Evolutionary conservation across 768 basidiomycete genomes (phyloP), one percentile per base, ranked within the genome.

Genomic region (Galerina sulciceps): DNA sequence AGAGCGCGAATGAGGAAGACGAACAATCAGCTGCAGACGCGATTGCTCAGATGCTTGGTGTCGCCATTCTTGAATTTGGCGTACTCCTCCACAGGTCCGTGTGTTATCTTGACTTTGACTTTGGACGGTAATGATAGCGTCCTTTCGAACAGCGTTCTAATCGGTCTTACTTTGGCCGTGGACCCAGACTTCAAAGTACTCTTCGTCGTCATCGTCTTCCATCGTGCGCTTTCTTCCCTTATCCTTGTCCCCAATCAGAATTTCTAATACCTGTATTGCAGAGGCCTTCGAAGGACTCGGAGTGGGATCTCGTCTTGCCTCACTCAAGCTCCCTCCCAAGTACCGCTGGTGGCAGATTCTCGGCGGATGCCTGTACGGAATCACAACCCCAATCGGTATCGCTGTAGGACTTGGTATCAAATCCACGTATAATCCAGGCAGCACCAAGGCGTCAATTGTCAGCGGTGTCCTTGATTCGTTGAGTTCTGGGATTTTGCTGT

Each of bases 201-300:
- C 15, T 94, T 96, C 69, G 75, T 93, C 59, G 96, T 98, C 48
- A 71, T 96, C 18, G 75, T 94, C 66, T 94, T 95, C 76, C 96
- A 97, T 67, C 95, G 93, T 94, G 69, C 70, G 90, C 83, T 20
- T 44, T 14, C 10, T n/a, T 14, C 31, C 17, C 1, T 36, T 17
- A 8, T 31, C 26, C 8, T 8, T 31, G 5, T 31, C 8, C 8
- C 26, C 26, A 31, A 8, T 1, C 18, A 10, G 4, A 13, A 10
- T 18, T 6, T 45, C 44, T 18, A 23, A 14, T 18, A 20, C 18
- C 17, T 45, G 1, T 38, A 23, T 40, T 34, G 10, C 43, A 94
- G 91, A 95, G 81, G 89, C 84, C 42, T 97, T 97, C 67, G 96
- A 98, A 72, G 96, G 94, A 18, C 83, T 97, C 44, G 96, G 93